Evolutionary conservation across 106 monocot genomes (phyloP).

Genomic region (Platanthera guangdongensis): DNA sequence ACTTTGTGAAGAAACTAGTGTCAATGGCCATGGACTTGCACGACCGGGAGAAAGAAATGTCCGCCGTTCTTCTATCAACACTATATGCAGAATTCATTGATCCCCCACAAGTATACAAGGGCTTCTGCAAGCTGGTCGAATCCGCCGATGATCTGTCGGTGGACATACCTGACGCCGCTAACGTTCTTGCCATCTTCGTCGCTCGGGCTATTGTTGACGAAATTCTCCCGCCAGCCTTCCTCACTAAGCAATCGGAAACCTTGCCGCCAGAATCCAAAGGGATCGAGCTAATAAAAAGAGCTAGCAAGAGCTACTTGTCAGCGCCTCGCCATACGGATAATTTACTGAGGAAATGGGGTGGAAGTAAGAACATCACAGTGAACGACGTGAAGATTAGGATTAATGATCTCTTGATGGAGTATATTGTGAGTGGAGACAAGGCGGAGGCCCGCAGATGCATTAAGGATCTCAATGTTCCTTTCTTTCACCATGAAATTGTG

Average conservation of each 20-base stretch:
- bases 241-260: slow-evolving; percentile 27
- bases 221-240: slow-evolving; percentile 70
- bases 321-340: slow-evolving; percentile 60
- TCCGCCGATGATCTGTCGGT: slow-evolving; percentile 56
- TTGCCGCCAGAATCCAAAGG: slow-evolving; percentile 47
- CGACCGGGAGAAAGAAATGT: slow-evolving; percentile 86
- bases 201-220: slow-evolving; percentile 76
- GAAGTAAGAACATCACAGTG: slow-evolving; percentile 49
- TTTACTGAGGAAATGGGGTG: slow-evolving; percentile 56
- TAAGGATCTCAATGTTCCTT: slow-evolving; percentile 49
- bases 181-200: slow-evolving; percentile 66
- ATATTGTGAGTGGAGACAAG: slow-evolving; percentile 43
- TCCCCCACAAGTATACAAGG: slow-evolving; percentile 44
- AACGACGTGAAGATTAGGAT: slow-evolving; percentile 55
- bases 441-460: slow-evolving; percentile 66
- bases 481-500: slow-evolving; percentile 78
- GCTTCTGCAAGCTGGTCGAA: slow-evolving; percentile 52
- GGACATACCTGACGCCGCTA: slow-evolving; percentile 59
- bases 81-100: slow-evolving; percentile 52
- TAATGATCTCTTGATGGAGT: slow-evolving; percentile 42
- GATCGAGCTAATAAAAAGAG: slow-evolving; percentile 48
- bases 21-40: slow-evolving; percentile 80
- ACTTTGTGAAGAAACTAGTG: slow-evolving; percentile 80
- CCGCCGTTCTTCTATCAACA: slow-evolving; percentile 54
- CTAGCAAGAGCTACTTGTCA: slow-evolving; percentile 59